Base-by-base conservation (phyloP, 2,329 filamentous ascomycete genomes). In the Penicillium decumbens region DNA sequence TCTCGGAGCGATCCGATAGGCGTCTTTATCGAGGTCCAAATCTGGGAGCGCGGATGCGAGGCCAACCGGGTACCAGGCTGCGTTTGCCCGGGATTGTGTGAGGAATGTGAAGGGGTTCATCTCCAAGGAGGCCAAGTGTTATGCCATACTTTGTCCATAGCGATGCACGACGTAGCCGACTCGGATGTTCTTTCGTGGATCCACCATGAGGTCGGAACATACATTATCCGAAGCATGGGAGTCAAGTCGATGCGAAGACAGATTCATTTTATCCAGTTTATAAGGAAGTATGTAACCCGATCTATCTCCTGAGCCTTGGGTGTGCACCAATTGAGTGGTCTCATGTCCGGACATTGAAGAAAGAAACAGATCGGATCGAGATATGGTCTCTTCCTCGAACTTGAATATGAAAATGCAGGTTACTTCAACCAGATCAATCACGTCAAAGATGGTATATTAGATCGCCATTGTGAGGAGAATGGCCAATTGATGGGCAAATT, bases 51-150 rank as follows among this genome's bases (percentile, higher is more conserved):
- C 73, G 0, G 81, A 82, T 2, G 70, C 64, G 5, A 72, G 71
- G n/a, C 81, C 81, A 35, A 76, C 77, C n/a, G 62, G 73, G 29
- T 79, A 75, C 82, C 82, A 84, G 43, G 67, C 61, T 28, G 62
- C 58, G 23, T 61, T 65, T 39, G 57, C 48, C 20, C 61, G 59
- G 1, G 24, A 30, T 24, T 44, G 48, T 12, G 41, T 43, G 18
- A 41, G 47, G 37, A 24, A 18, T 2, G 27, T 32, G 30, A 65
- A 65, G 5, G 57, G 54, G 37, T 61, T 58, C 61, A 64, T 64
- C 10, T 32, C 30, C 33, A 20, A 10, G 6, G 8, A 35, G 3
- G 32, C 32, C 18, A 8, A 37, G 15, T 23, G 33, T 20, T 37
- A 37, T 9, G 33, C 33, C 33, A 37, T 37, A 37, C 15, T 20